Evolutionary conservation across 1,284 basidiomycete genomes (phyloP).

Genomic region (Pseudomicrostroma phylloplanum): DNA sequence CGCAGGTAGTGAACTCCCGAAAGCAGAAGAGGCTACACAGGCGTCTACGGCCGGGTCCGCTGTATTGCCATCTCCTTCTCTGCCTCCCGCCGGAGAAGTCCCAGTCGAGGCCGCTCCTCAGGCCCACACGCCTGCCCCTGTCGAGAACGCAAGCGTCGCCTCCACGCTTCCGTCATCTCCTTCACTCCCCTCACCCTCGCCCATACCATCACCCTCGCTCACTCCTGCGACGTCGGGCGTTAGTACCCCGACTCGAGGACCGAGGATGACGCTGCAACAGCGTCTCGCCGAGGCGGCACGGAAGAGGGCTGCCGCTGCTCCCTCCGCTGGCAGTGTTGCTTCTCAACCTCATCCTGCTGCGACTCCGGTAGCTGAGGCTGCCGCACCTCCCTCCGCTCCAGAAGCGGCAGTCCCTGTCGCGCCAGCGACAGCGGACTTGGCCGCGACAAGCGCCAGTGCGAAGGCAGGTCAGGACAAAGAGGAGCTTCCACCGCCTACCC

Average conservation of each 20-base stretch:
- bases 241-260: conserved; percentile 22
- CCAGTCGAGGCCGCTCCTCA: no score
- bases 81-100: no score
- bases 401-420: neutral
- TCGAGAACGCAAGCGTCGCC: neutral
- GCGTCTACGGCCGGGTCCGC: neutral
- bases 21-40: neutral
- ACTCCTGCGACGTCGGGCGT: conserved; percentile 17
- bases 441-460: neutral
- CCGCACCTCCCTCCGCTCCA: neutral
- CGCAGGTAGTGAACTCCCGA: neutral
- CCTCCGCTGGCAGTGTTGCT: neutral
- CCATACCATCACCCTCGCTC: conserved; percentile 10
- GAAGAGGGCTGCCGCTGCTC: conserved; percentile 21
- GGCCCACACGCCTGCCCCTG: neutral
- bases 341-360: neutral
- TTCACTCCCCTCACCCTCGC: neutral
- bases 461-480: neutral
- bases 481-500: neutral
- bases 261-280: conserved; percentile 30
- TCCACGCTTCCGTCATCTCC: neutral
- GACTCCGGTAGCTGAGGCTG: neutral
- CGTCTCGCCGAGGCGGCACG: conserved; percentile 32
- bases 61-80: neutral
- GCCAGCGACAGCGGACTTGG: neutral